Evolutionary conservation across 257 asterid species (phyloP).

Genomic region (Solanum pinnatisectum): DNA sequence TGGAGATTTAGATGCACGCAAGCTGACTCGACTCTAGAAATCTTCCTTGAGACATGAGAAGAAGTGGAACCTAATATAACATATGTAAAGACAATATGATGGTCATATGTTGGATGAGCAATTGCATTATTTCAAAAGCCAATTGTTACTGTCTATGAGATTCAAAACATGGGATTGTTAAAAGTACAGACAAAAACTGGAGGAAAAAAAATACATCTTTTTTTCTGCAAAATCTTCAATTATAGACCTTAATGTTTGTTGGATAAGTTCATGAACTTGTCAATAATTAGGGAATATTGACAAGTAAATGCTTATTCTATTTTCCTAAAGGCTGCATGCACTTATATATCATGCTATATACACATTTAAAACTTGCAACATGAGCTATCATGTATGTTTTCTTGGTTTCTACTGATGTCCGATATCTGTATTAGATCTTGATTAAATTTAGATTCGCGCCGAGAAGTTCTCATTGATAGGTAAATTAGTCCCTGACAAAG

Average conservation of each 20-base stretch:
- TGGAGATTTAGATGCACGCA: neutral
- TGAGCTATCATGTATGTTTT: neutral
- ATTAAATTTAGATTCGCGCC: neutral
- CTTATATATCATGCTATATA: neutral
- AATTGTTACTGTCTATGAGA: neutral
- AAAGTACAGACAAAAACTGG: neutral
- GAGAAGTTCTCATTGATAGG: neutral
- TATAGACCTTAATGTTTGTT: conserved; percentile 1
- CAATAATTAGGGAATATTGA: conserved; percentile 8
- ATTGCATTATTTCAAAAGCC: conserved; percentile 1
- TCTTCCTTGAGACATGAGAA: conserved; percentile 6
- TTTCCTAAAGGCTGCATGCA: conserved; percentile 18
- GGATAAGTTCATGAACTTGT: conserved; percentile 37
- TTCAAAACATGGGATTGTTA: conserved; percentile 9
- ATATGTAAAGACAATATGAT: neutral
- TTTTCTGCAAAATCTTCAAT: conserved; percentile 36
- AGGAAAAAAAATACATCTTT: neutral
- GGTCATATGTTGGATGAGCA: neutral
- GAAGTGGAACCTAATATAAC: conserved; percentile 1
- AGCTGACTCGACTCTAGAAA: neutral
- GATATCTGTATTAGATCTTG: neutral
- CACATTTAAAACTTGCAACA: neutral
- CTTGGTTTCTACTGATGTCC: accelerated
- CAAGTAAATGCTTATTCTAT: conserved; percentile 4
- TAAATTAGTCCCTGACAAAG: neutral